Evolutionary conservation across 2,329 filamentous ascomycete genomes (phyloP).

Genomic region (Apiospora saccharicola): DNA sequence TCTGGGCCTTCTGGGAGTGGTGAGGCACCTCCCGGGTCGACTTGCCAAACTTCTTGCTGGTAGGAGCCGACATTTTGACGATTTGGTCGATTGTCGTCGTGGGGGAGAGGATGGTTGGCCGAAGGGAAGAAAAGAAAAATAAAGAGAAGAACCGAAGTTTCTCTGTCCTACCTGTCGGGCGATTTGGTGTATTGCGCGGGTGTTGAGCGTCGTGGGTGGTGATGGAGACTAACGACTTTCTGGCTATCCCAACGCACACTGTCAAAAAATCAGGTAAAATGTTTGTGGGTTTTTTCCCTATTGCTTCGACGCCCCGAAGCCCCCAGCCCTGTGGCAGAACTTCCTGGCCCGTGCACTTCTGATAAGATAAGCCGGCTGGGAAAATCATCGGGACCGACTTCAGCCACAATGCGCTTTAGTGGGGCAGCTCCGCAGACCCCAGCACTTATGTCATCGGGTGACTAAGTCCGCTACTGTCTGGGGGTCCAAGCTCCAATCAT

Average conservation of each 20-base stretch:
- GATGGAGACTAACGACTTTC: constrained; percentile 13
- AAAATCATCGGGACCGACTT: constrained; percentile 6
- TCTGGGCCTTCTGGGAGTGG: constrained; percentile 90
- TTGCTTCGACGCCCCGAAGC: not conserved
- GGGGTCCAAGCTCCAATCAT: constrained; percentile 27
- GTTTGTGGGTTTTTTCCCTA: constrained; percentile 14
- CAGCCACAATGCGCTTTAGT: constrained; percentile 1
- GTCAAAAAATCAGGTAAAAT: constrained; percentile 17
- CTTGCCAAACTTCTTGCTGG: constrained; percentile 97
- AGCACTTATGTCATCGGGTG: constrained; percentile 18
- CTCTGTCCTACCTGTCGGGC: constrained; percentile 22
- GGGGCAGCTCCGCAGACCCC: not conserved
- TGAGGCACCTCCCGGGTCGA: constrained; percentile 91
- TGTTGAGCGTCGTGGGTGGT: constrained; percentile 16
- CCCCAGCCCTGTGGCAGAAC: constrained; percentile 4
- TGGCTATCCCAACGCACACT: constrained; percentile 4
- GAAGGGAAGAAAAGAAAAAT: constrained; percentile 30
- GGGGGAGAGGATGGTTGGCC: constrained; percentile 32
- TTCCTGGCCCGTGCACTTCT: not conserved
- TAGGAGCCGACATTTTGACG: constrained; percentile 74
- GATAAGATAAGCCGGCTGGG: constrained; percentile 18
- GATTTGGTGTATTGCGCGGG: constrained; percentile 19
- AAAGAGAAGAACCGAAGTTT: constrained; percentile 22
- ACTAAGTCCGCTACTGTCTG: not conserved
- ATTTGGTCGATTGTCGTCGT: constrained; percentile 45